Evolutionary conservation across 1,284 basidiomycete genomes (phyloP), one percentile per base, ranked within the genome.

Genomic region (Cryptococcus jaspeensis): DNA sequence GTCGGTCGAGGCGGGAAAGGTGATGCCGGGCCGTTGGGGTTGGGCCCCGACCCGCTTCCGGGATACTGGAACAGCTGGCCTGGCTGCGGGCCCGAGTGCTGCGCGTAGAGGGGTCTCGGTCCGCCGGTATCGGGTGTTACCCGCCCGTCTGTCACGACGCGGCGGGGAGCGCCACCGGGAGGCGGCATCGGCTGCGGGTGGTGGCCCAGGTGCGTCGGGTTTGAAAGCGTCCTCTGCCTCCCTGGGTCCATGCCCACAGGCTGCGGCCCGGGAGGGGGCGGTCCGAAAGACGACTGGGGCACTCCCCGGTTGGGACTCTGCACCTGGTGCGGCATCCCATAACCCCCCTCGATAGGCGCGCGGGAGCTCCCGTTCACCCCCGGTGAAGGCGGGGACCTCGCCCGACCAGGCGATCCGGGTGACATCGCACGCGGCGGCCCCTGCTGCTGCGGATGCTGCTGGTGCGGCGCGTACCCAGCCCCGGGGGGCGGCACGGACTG

Each of bases 31-130:
- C 59, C 59, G 28, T 41, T 50, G n/a, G 43, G 11, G 18, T 15
- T 32, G 16, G 22, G 23, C 23, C 52, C 36, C 13, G 44, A 20
- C n/a, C 37, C 25, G 22, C 52, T 37, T n/a, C 64, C 64, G 0
- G 72, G 71, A 52, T 74, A 71, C 44, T 72, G 72, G 63, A 73
- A 75, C 7, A 73, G 59, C 58, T 75, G 73, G 9, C 72, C 73
- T 2, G 73, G 71, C 53, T 73, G 71, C 0, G 73, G 68, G n/a
- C 69, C 67, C 1, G 58, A 53, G 57, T 56, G 66, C 22, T 62
- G 57, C 37, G 59, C 59, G 32, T 60, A 45, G 43, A 55, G 20
- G 15, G 57, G 49, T 40, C 54, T 13, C 22, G 44, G 20, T 46
- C 46, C 50, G 43, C 46, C 51, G n/a, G 55, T 54, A 22, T 49